These are phyloP conservation scores for Omphalotus guepiniiformis DNA, from an alignment of 768 basidiomycete species.

Conservation along the genomic window DNA sequence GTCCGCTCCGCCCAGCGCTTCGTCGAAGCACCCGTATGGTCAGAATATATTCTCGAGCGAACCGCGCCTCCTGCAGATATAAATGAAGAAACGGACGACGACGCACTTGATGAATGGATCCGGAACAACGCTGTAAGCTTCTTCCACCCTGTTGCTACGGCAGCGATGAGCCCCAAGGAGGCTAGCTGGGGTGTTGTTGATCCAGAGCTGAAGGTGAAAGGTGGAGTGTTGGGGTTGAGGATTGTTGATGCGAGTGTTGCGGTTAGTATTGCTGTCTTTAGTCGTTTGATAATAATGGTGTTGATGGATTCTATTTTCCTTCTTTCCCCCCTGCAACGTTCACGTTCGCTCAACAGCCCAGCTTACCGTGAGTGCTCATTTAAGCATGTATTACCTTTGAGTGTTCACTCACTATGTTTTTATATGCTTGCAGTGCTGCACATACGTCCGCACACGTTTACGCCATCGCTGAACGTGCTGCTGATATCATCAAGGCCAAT, in stretches of 20 bases:
- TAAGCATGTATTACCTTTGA: neutral
- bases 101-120: slow-evolving; percentile 24
- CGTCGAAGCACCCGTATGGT: slow-evolving; percentile 15
- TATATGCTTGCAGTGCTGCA: slow-evolving; percentile 1
- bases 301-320: neutral
- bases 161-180: slow-evolving; percentile 26
- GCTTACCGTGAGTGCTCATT: neutral
- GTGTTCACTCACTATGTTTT: neutral
- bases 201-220: slow-evolving; percentile 19
- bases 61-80: slow-evolving; percentile 1
- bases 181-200: slow-evolving; percentile 22
- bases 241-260: slow-evolving; percentile 25
- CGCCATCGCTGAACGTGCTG: slow-evolving; percentile 8
- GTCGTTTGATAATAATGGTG: neutral
- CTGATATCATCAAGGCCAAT: slow-evolving; percentile 15
- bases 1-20: slow-evolving; percentile 17
- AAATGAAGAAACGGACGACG: slow-evolving; percentile 24
- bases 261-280: slow-evolving; percentile 1
- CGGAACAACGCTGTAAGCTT: slow-evolving; percentile 22
- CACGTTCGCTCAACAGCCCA: slow-evolving; percentile 4
- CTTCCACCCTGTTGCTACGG: slow-evolving; percentile 31
- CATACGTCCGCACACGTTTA: slow-evolving; percentile 9
- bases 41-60: slow-evolving; percentile 10
- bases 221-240: slow-evolving; percentile 19
- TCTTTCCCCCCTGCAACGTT: neutral